A percentile compares a stretch with the other conserved stretches of the same genome.
These are phyloP conservation scores for Fusarium newnesense DNA, from an alignment of 2,329 filamentous ascomycete species.

Conservation along the genomic window DNA sequence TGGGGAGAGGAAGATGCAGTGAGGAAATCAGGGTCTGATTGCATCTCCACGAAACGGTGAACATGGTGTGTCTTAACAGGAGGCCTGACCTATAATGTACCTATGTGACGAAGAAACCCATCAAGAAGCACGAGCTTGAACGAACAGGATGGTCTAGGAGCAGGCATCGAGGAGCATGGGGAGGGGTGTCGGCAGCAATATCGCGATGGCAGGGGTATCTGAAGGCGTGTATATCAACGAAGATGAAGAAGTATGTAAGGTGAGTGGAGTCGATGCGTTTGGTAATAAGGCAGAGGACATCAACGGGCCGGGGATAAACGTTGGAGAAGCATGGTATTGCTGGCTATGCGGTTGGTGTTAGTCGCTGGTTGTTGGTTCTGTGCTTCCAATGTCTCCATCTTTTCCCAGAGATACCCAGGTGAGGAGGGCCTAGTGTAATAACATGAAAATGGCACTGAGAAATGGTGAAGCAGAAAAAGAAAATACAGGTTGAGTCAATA, in stretches of 20 bases:
- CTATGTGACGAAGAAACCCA: constrained; percentile 28
- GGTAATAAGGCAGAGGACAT: constrained; percentile 44
- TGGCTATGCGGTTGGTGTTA: constrained; percentile 18
- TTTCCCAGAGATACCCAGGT: constrained; percentile 22
- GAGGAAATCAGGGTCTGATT: constrained; percentile 43
- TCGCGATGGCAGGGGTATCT: constrained; percentile 12
- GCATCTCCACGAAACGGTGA: constrained; percentile 36
- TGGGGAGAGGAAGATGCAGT: constrained; percentile 36
- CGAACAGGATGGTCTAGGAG: constrained; percentile 29
- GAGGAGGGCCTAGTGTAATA: neutral
- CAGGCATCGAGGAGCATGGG: constrained; percentile 14
- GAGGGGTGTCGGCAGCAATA: constrained; percentile 16
- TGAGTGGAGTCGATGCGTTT: constrained; percentile 40
- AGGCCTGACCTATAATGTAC: constrained; percentile 40
- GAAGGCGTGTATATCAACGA: constrained; percentile 18
- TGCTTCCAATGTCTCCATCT: constrained; percentile 26
- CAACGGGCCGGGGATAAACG: constrained; percentile 38
- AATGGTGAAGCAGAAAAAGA: constrained; percentile 16
- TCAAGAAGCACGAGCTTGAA: constrained; percentile 36
- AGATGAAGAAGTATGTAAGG: constrained; percentile 34
- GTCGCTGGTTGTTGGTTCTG: constrained; percentile 12
- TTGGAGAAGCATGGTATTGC: constrained; percentile 26
- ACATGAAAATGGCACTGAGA: constrained; percentile 1
- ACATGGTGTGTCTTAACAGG: constrained; percentile 36
- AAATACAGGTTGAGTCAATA: constrained; percentile 23